Base-by-base conservation (phyloP, 73 alveolate genomes). In the Paramecium pentaurelia region DNA sequence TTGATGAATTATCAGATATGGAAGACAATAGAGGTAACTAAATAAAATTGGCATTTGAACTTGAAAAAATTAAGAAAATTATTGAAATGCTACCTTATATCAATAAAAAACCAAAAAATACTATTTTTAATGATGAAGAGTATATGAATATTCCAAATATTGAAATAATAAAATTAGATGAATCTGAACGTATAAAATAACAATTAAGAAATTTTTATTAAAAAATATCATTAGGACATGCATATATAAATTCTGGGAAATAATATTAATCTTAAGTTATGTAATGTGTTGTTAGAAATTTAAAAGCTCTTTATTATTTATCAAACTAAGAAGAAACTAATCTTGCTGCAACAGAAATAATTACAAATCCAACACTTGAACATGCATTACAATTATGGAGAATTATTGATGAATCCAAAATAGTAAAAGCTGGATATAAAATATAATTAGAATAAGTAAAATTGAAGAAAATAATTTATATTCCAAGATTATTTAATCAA, bases 361-460 rank as follows among this genome's bases (percentile, higher is more conserved):
- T 80, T 6, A 80, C 75, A 20, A 80, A 80, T 49, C 91, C 91
- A 32, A 49, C 71, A 12, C 32, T 80, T 10, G 75, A 45, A 12
- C 91, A 80, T 27, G 71, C 77, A 4, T 80, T 80, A 18, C 10
- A 30, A 38, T 44, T 80, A 8, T 80, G 91, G 91, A 80, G 91
- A 80, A 80, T 80, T 9, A 80, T 80, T 0, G 91, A 80, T 47
- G 73, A 40, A 1, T 80, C 91, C 1, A 80, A 80, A 42, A 42
- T 80, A 25, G 91, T 80, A 5, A 80, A 47, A 80, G 34, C 75
- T n/a, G 58, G 71, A 18, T 80, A 80, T 80, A 45, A 42, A 27
- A 18, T 32, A 47, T 6, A 80, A 80, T 80, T 80, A 47, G 91
- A 80, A 32, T 32, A 80, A 42, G 77, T 80, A 2, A 80, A 80